Base-by-base conservation (phyloP, 192 early-diverging fungal genomes). In the Gryganskiella cystojenkinii region DNA sequence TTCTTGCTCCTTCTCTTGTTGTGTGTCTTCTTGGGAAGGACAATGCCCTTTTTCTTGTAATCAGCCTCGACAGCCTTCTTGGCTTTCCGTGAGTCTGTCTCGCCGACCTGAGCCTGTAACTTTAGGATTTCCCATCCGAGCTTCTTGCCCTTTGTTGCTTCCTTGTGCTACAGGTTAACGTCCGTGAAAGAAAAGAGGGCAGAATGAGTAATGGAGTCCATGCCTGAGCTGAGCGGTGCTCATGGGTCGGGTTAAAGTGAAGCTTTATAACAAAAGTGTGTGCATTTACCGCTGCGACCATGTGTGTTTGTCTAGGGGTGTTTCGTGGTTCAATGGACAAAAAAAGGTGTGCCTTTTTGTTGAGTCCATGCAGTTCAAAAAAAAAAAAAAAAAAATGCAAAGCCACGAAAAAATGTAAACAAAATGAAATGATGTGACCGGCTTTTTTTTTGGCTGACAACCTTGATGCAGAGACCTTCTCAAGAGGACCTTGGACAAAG, bases 81-180 rank as follows among this genome's bases (percentile, higher is more conserved):
- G 20, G 61, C 74, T 47, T 61, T 78, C 56, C 64, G 62, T 1
- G 67, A 78, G 5, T 59, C 62, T 2, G 74, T 54, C 43, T 78
- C 74, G 37, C 74, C 74, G n/a, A 78, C 55, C 40, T 78, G 66
- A 14, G 74, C 74, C 34, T 78, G 66, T 0, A 78, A 61, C 42
- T 78, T 78, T 31, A 67, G 56, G 37, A 78, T 78, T 47, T 78
- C 74, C 74, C 74, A 78, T 28, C 53, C 53, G 4, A 78, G 61
- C 58, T 78, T 78, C 55, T 68, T 76, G 40, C 57, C 60, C 42
- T 69, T 60, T 7, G 40, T 35, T 31, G 55, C 49, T 44, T 19
- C 35, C 37, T 67, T 56, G 25, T 53, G 51, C 20, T 44, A n/a
- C 11, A 43, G 2, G 17, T 13, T 8, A 17, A 50, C 2, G 25